Evolutionary conservation across 768 basidiomycete genomes (phyloP).

Genomic region (Panus rudis): DNA sequence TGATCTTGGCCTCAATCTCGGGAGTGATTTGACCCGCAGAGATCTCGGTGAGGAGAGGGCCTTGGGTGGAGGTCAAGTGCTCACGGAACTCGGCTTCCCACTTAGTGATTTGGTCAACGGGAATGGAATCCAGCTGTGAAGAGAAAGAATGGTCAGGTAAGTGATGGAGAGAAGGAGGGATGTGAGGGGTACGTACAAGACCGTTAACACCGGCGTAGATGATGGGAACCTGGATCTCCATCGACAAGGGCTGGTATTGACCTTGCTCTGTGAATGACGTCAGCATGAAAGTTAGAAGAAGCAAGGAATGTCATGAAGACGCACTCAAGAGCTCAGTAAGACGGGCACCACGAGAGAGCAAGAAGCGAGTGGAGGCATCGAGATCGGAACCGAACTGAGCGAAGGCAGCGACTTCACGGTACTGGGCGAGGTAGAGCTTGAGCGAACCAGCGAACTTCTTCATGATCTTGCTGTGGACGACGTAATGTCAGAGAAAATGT

Average conservation of each 20-base stretch:
- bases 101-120: conserved; percentile 88
- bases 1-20: conserved; percentile 90
- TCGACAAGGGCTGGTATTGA: conserved; percentile 92
- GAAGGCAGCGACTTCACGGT: conserved; percentile 99
- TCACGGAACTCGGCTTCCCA: conserved; percentile 93
- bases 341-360: conserved; percentile 95
- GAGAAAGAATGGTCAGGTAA: background rate
- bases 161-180: background rate
- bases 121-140: conserved; percentile 81
- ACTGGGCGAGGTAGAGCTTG: conserved; percentile 99
- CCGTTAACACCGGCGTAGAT: conserved; percentile 99
- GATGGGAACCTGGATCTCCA: conserved; percentile 96
- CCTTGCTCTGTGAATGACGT: conserved; percentile 71
- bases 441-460: conserved; percentile 99
- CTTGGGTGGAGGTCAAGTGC: conserved; percentile 72
- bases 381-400: conserved; percentile 99
- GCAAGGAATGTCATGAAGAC: conserved; percentile 21
- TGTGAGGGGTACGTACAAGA: conserved; percentile 51
- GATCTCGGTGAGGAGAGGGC: conserved; percentile 77
- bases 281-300: conserved; percentile 8
- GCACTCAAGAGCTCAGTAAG: conserved; percentile 91
- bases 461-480: conserved; percentile 93
- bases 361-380: conserved; percentile 98
- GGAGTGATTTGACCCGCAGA: conserved; percentile 75
- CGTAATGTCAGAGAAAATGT: conserved; percentile 4